A percentile compares a stretch with the other conserved stretches of the same genome.
These are phyloP conservation scores for Cordyceps militaris DNA, from an alignment of 2,329 filamentous ascomycete genomes.

Conservation along the genomic window DNA sequence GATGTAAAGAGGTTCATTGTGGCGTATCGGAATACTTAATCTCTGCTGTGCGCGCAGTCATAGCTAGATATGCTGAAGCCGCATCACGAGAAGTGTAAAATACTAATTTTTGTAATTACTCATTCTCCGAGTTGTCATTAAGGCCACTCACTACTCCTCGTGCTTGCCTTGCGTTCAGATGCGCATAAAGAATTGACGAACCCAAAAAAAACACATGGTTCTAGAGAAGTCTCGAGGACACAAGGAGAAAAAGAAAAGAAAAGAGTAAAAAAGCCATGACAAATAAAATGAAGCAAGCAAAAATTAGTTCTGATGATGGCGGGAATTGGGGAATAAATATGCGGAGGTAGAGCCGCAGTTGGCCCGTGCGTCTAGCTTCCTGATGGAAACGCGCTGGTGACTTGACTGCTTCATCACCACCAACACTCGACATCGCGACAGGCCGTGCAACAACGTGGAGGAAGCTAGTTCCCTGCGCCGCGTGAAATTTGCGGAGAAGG, in stretches of 20 bases:
- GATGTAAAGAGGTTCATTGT: not conserved
- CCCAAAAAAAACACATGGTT: too few relatives aligned
- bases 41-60: not conserved
- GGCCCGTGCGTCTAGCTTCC: constrained; percentile 10
- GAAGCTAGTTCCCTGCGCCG: not conserved
- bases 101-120: not conserved
- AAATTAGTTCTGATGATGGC: too few relatives aligned
- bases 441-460: constrained; percentile 1
- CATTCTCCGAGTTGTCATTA: not conserved
- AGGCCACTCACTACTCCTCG: too few relatives aligned
- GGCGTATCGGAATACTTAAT: constrained; percentile 4
- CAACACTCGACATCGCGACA: not conserved
- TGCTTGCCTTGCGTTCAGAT: too few relatives aligned
- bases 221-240: too few relatives aligned
- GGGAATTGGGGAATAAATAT: too few relatives aligned
- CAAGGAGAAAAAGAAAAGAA: too few relatives aligned
- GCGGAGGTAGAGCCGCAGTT: not conserved
- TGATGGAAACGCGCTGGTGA: constrained; percentile 5
- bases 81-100: not conserved
- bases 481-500: not conserved
- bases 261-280: too few relatives aligned
- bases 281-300: too few relatives aligned
- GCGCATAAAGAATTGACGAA: too few relatives aligned
- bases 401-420: constrained; percentile 8
- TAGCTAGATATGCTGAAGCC: not conserved